Evolutionary conservation across 441 rosid species (phyloP).

Genomic region (Erodium moschatum): DNA sequence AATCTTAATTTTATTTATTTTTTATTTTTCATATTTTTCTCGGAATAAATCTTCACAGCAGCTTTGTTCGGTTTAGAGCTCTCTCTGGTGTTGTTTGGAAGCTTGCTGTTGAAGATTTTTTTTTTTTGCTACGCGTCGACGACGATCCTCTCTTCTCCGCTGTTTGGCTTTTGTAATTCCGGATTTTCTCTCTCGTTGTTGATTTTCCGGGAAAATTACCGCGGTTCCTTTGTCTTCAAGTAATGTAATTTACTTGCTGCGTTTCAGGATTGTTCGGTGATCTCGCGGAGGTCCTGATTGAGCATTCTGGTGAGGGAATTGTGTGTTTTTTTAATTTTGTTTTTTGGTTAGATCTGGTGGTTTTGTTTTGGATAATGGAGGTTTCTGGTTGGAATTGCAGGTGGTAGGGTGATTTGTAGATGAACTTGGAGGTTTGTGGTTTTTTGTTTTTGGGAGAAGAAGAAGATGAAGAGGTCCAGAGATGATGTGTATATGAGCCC

Average conservation of each 20-base stretch:
- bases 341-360: conserved; percentile 40
- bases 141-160: conserved; percentile 20
- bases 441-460: conserved; percentile 9
- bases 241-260: conserved; percentile 33
- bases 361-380: conserved; percentile 18
- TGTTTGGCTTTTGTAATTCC: conserved; percentile 22
- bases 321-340: background rate
- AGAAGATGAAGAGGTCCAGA: conserved; percentile 71
- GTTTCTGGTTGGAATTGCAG: conserved; percentile 26
- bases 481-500: conserved; percentile 51
- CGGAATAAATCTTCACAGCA: conserved; percentile 6
- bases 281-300: conserved; percentile 25
- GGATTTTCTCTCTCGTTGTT: conserved; percentile 16
- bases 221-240: conserved; percentile 37
- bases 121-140: conserved; percentile 16
- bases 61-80: background rate
- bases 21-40: too few species aligned
- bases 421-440: conserved; percentile 20
- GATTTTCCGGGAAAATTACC: background rate
- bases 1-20: background rate
- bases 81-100: conserved; percentile 1
- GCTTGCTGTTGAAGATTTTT: conserved; percentile 22
- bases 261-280: conserved; percentile 22
- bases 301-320: conserved; percentile 6
- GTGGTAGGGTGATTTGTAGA: conserved; percentile 33